These are phyloP conservation scores for Marchantia paleacea DNA, from an alignment of 225 moss, liverwort and hornwort genomes.

Conservation along the genomic window DNA sequence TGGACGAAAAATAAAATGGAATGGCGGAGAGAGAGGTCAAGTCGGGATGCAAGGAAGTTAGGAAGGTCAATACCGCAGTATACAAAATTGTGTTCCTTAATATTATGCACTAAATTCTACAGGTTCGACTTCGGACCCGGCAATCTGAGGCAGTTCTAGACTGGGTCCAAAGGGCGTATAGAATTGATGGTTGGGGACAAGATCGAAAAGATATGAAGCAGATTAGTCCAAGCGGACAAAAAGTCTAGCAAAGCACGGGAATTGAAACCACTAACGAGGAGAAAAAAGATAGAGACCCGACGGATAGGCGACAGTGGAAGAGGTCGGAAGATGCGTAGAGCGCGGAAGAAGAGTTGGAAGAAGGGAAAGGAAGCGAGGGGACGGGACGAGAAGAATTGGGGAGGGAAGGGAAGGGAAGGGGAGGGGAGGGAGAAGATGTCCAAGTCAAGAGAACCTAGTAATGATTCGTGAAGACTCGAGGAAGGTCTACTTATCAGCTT, in stretches of 20 bases:
- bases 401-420: background rate
- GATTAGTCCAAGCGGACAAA: background rate
- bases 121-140: no score
- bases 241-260: background rate
- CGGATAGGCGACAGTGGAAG: background rate
- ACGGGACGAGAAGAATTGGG: background rate
- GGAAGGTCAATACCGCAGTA: background rate
- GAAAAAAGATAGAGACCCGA: no score
- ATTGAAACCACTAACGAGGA: background rate
- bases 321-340: background rate
- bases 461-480: background rate
- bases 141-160: background rate
- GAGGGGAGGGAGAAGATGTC: background rate
- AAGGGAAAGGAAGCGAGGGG: background rate
- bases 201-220: background rate
- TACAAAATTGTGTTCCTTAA: background rate
- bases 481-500: background rate
- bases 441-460: slow-evolving; percentile 12
- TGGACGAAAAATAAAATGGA: no score
- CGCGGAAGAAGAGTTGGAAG: background rate
- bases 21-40: background rate
- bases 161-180: background rate
- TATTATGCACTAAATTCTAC: background rate
- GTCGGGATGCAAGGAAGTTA: background rate
- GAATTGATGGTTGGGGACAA: background rate